Conservation (phyloP, 2,329 filamentous ascomycete genomes). For the Herpotrichia juniperi region DNA sequence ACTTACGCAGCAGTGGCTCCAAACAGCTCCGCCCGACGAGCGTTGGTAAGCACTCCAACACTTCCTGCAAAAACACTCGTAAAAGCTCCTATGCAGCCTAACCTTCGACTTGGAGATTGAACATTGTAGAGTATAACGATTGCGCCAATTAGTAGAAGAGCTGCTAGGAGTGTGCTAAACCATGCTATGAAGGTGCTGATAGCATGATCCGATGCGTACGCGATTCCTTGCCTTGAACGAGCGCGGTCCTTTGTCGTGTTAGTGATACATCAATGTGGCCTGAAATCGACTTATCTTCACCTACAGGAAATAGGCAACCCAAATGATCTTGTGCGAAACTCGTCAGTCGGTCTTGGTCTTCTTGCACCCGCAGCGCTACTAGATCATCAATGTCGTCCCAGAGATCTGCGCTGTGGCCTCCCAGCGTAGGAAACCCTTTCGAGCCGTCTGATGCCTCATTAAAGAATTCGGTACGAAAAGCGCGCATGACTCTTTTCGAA, state of each 20-base stretch:
- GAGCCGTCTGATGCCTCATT: not conserved
- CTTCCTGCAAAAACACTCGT: not conserved
- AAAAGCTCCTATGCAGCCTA: conserved; percentile 5
- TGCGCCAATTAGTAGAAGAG: conserved; percentile 5
- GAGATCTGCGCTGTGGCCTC: conserved; percentile 2
- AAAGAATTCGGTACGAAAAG: not conserved
- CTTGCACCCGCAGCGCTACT: conserved; percentile 21
- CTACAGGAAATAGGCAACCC: conserved; percentile 7
- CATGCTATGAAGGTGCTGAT: conserved; percentile 6
- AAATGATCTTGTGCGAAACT: conserved; percentile 30
- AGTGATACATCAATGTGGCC: too few relatives aligned
- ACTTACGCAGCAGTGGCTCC: not conserved
- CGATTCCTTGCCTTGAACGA: too few relatives aligned
- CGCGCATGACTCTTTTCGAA: not conserved
- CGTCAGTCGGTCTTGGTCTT: conserved; percentile 30
- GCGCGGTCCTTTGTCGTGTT: too few relatives aligned
- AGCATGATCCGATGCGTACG: conserved; percentile 8
- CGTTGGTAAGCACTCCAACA: conserved; percentile 2
- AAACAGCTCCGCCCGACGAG: conserved; percentile 3
- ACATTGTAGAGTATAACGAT: conserved; percentile 3
- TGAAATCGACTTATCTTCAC: too few relatives aligned
- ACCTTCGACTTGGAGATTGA: not conserved
- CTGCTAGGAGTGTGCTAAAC: conserved; percentile 9
- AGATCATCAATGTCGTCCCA: conserved; percentile 18
- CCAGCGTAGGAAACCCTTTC: conserved; percentile 2